A percentile compares a stretch with the other conserved stretches of the same genome.
Evolutionary conservation across 306 rosid species (phyloP).

Genomic region (Casuarina equisetifolia): DNA sequence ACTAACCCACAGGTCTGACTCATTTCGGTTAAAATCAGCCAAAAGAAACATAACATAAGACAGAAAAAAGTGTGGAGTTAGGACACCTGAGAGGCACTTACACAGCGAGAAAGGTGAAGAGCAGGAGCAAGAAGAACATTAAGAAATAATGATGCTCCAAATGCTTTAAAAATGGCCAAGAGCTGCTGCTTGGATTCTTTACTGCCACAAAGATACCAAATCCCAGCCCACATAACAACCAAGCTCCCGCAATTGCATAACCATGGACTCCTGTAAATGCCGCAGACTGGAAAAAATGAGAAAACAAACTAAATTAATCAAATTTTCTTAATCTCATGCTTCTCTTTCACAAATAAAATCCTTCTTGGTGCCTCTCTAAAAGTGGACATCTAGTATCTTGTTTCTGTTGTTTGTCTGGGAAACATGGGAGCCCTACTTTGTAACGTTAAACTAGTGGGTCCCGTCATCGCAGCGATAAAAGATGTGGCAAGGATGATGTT

Average conservation of each 20-base stretch:
- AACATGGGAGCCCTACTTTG: background rate
- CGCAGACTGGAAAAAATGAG: constrained; percentile 85
- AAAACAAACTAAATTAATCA: constrained; percentile 40
- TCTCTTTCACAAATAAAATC: background rate
- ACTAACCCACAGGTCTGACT: no score
- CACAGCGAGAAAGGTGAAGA: constrained; percentile 61
- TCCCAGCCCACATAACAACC: constrained; percentile 59
- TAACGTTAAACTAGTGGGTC: background rate
- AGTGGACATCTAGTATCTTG: background rate
- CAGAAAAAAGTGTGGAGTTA: background rate
- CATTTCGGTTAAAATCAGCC: background rate
- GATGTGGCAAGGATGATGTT: no score
- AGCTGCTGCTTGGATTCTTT: constrained; percentile 35
- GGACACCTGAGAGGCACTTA: constrained; percentile 27
- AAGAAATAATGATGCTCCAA: constrained; percentile 39
- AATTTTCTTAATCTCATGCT: background rate
- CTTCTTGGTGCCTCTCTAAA: background rate
- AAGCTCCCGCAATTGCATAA: constrained; percentile 57
- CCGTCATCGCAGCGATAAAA: background rate
- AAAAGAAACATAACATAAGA: background rate
- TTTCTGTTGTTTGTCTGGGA: background rate
- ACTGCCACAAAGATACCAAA: constrained; percentile 44
- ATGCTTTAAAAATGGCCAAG: constrained; percentile 28
- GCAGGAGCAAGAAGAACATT: constrained; percentile 42
- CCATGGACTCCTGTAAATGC: constrained; percentile 88